Percentiles rank a stretch among this genome's conserved stretches.
Evolutionary conservation across 2,329 filamentous ascomycete species (phyloP).

Genomic region (Ceratocystis colombiana): DNA sequence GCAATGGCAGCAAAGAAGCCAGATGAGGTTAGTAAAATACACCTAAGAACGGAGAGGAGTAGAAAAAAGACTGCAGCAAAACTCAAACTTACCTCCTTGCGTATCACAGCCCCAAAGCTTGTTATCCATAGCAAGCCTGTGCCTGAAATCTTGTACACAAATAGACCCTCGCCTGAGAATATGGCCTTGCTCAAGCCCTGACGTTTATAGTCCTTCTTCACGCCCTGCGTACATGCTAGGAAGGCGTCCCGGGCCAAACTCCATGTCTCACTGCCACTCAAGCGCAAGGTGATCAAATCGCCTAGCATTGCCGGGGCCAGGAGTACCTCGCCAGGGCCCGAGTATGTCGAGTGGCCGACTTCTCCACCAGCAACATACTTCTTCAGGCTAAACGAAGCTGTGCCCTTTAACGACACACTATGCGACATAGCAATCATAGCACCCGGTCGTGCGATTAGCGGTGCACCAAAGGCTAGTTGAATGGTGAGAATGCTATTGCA

Average conservation of each 20-base stretch:
- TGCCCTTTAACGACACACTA: slow-evolving; percentile 71
- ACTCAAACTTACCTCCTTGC: slow-evolving; percentile 67
- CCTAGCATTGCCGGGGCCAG: slow-evolving; percentile 71
- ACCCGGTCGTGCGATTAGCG: slow-evolving; percentile 69
- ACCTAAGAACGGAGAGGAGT: slow-evolving; percentile 15
- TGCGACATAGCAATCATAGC: slow-evolving; percentile 94
- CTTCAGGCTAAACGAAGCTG: slow-evolving; percentile 77
- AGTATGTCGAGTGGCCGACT: slow-evolving; percentile 67
- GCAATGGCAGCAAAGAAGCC: slow-evolving; percentile 4
- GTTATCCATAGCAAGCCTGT: slow-evolving; percentile 78
- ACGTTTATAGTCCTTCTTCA: slow-evolving; percentile 76
- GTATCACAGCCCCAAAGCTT: slow-evolving; percentile 88
- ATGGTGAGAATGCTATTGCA: slow-evolving; percentile 82
- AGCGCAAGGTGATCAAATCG: slow-evolving; percentile 70
- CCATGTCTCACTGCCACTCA: slow-evolving; percentile 67
- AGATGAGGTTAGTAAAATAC: not conserved
- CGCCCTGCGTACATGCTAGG: slow-evolving; percentile 73
- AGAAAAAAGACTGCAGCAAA: not conserved
- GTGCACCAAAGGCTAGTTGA: slow-evolving; percentile 81
- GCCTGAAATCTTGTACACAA: slow-evolving; percentile 77
- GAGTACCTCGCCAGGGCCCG: slow-evolving; percentile 81
- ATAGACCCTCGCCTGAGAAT: slow-evolving; percentile 87
- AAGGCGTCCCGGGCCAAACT: slow-evolving; percentile 79
- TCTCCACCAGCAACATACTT: slow-evolving; percentile 80
- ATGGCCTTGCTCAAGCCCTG: slow-evolving; percentile 83